A percentile compares a stretch with the other conserved stretches of the same genome.
phyloP scores from a whole-genome alignment of 352 stramenopile genomes.

The Sclerospora graminicola region DNA sequence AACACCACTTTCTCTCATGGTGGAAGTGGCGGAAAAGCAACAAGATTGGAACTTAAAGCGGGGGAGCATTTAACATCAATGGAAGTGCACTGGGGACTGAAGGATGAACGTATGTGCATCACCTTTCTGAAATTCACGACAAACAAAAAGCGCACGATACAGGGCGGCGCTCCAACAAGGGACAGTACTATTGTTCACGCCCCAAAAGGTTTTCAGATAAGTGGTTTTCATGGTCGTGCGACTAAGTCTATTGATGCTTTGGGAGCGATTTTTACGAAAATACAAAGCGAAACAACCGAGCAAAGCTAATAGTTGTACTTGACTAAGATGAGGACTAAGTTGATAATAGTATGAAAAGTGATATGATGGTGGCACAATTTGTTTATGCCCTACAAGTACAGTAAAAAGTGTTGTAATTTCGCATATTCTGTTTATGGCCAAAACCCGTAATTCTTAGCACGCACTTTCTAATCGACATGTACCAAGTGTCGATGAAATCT shows the following conservation, averaged over 20 bases:
- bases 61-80: conserved; percentile 11
- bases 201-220: conserved; percentile 11
- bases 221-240: conserved; percentile 13
- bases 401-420: no score
- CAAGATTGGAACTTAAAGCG: conserved; percentile 3
- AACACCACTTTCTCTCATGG: conserved; percentile 13
- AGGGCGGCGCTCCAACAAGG: conserved; percentile 8
- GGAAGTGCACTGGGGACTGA: conserved; percentile 7
- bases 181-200: conserved; percentile 8
- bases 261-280: background rate
- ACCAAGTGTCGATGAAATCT: no score
- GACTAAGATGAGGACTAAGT: no score
- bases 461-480: no score
- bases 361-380: no score
- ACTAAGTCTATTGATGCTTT: conserved; percentile 12
- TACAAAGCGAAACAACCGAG: no score
- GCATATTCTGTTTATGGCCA: no score
- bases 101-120: conserved; percentile 4
- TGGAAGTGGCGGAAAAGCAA: conserved; percentile 9
- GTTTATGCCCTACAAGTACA: no score
- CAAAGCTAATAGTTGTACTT: no score
- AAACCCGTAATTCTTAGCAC: no score
- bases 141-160: conserved; percentile 4
- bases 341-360: no score
- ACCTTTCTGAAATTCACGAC: conserved; percentile 10